Conservation (phyloP, 352 stramenopile species). For the Phytophthora quininea region DNA sequence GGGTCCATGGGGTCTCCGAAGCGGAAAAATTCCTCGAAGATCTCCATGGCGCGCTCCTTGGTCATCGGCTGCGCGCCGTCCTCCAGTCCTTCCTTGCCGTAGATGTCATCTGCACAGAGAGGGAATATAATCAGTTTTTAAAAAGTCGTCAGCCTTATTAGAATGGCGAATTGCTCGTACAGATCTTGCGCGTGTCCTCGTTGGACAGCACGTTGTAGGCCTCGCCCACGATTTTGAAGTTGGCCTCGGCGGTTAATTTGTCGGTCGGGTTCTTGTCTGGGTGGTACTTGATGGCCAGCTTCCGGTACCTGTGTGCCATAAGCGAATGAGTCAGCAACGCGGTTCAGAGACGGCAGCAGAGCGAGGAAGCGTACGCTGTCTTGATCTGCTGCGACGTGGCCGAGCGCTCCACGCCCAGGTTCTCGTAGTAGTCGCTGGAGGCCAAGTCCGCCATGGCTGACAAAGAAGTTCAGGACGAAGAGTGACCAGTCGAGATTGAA, state of each 20-base stretch:
- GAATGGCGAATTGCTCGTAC: conserved; percentile 38
- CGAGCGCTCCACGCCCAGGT: conserved; percentile 70
- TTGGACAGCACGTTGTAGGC: conserved; percentile 95
- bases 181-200: conserved; percentile 89
- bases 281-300: conserved; percentile 93
- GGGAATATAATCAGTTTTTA: conserved; percentile 10
- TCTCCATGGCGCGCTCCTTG: conserved; percentile 79
- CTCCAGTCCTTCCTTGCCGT: conserved; percentile 92
- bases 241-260: conserved; percentile 85
- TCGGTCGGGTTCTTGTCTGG: conserved; percentile 92
- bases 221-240: conserved; percentile 95
- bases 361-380: conserved; percentile 59
- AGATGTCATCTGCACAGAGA: conserved; percentile 83
- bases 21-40: conserved; percentile 89
- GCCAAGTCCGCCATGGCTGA: conserved; percentile 52
- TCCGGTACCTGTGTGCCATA: conserved; percentile 73
- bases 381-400: conserved; percentile 87
- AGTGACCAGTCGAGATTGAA: conserved; percentile 5
- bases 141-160: too few relatives aligned
- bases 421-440: conserved; percentile 89
- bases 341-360: neutral
- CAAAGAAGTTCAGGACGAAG: neutral
- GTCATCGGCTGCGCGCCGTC: conserved; percentile 86
- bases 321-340: conserved; percentile 3
- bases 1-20: conserved; percentile 87